Evolutionary conservation across 2,329 filamentous ascomycete genomes (phyloP).

Genomic region (Cladosporium sp.): DNA sequence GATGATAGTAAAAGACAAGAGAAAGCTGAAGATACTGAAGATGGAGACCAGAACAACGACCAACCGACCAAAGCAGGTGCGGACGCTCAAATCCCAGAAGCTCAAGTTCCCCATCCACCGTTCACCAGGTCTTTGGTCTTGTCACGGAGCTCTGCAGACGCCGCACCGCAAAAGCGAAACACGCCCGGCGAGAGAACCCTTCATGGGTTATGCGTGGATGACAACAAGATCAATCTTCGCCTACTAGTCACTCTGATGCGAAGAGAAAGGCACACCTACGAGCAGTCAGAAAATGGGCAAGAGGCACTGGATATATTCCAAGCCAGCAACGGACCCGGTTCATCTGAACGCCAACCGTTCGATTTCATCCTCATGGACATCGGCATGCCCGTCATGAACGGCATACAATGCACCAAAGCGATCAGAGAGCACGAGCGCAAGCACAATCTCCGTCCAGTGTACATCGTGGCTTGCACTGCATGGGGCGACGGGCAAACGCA

Average conservation of each 20-base stretch:
- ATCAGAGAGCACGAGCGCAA: conserved; percentile 33
- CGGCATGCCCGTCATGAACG: conserved; percentile 39
- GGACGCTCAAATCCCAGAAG: neutral
- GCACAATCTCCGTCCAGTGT: conserved; percentile 20
- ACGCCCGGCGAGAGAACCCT: neutral
- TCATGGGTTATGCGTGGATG: conserved; percentile 34
- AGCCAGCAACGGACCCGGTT: conserved; percentile 2
- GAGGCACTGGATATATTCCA: conserved; percentile 29
- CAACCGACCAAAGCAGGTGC: neutral
- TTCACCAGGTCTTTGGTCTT: neutral
- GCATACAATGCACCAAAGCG: conserved; percentile 31
- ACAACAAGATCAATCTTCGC: conserved; percentile 36
- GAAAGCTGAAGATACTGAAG: neutral
- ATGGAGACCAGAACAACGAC: neutral
- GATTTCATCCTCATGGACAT: conserved; percentile 43
- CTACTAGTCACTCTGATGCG: conserved; percentile 29
- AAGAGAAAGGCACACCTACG: conserved; percentile 22
- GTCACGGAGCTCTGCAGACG: neutral
- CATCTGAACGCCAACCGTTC: neutral
- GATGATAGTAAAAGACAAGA: neutral
- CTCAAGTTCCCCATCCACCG: neutral
- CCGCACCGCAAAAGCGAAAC: neutral
- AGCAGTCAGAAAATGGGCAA: conserved; percentile 22
- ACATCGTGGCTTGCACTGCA: conserved; percentile 37
- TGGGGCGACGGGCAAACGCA: conserved; percentile 30